Percentiles rank a stretch among this genome's conserved stretches.
phyloP scores from a whole-genome alignment of 1,284 basidiomycete genomes.

The Singerocomus inundabilis region DNA sequence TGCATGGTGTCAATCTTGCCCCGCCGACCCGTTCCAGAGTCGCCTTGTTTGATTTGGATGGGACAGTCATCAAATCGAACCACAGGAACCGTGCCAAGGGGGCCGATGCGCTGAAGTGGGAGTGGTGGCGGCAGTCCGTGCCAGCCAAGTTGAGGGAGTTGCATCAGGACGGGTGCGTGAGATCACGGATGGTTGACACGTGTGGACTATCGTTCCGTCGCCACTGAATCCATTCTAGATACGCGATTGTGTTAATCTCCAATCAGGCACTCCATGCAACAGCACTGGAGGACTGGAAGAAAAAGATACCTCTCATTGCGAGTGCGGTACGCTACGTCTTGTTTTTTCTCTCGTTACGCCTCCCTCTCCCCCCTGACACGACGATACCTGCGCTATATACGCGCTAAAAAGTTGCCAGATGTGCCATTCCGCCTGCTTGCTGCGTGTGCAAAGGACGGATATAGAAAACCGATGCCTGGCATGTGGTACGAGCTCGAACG shows the following conservation, averaged over 20 bases:
- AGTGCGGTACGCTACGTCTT: conserved; percentile 51
- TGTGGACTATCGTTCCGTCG: neutral
- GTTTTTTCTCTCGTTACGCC: neutral
- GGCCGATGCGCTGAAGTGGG: conserved; percentile 51
- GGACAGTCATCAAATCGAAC: conserved; percentile 74
- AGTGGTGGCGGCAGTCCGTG: conserved; percentile 76
- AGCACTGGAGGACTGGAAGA: conserved; percentile 63
- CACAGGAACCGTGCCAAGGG: conserved; percentile 45
- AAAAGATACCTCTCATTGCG: conserved; percentile 71
- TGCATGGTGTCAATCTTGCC: conserved; percentile 57
- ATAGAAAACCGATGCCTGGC: conserved; percentile 86
- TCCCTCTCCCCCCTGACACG: neutral
- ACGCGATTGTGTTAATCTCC: conserved; percentile 74
- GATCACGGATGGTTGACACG: too few species aligned
- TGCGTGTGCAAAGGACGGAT: conserved; percentile 72
- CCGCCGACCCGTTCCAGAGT: conserved; percentile 55
- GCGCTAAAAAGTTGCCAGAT: conserved; percentile 42
- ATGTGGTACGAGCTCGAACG: conserved; percentile 78
- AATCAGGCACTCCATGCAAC: conserved; percentile 68
- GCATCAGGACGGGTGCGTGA: conserved; percentile 55
- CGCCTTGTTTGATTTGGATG: conserved; percentile 86
- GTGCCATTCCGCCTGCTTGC: conserved; percentile 82
- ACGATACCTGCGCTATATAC: neutral
- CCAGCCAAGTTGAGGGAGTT: conserved; percentile 62
- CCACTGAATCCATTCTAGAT: conserved; percentile 43